These are phyloP conservation scores for Talaromyces sp. DNA, from an alignment of 2,329 filamentous ascomycete species.

Conservation along the genomic window DNA sequence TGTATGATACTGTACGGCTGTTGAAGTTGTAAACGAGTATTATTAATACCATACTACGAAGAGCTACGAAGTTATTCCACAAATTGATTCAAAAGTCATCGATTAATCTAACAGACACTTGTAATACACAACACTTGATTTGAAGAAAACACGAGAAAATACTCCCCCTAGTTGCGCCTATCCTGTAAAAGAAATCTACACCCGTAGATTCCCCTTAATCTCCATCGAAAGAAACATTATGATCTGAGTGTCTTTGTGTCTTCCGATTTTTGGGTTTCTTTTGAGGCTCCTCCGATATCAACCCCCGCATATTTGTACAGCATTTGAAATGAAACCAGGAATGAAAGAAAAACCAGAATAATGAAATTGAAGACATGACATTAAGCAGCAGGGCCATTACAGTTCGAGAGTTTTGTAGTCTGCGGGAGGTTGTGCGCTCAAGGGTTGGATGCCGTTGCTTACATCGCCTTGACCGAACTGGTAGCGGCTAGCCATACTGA, in stretches of 20 bases:
- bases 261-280: neutral
- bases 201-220: conserved; percentile 1
- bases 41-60: neutral
- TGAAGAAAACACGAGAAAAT: neutral
- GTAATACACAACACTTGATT: conserved; percentile 13
- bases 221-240: conserved; percentile 5
- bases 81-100: neutral
- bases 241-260: neutral
- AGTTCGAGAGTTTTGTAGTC: conserved; percentile 46
- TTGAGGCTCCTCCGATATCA: conserved; percentile 10
- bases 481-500: conserved; percentile 41
- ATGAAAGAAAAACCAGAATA: conserved; percentile 2
- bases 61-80: neutral
- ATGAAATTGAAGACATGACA: conserved; percentile 3
- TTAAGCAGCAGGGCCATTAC: conserved; percentile 26
- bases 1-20: neutral
- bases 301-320: conserved; percentile 15
- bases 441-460: conserved; percentile 37
- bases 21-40: neutral
- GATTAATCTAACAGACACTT: conserved; percentile 12
- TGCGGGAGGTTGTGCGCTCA: conserved; percentile 41
- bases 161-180: conserved; percentile 19
- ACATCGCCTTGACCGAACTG: conserved; percentile 38
- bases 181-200: conserved; percentile 11
- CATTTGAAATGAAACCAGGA: neutral